Percentiles rank a stretch among this genome's conserved stretches.
phyloP scores from a whole-genome alignment of 768 basidiomycete genomes.

The Hygrocybe coccinea region DNA sequence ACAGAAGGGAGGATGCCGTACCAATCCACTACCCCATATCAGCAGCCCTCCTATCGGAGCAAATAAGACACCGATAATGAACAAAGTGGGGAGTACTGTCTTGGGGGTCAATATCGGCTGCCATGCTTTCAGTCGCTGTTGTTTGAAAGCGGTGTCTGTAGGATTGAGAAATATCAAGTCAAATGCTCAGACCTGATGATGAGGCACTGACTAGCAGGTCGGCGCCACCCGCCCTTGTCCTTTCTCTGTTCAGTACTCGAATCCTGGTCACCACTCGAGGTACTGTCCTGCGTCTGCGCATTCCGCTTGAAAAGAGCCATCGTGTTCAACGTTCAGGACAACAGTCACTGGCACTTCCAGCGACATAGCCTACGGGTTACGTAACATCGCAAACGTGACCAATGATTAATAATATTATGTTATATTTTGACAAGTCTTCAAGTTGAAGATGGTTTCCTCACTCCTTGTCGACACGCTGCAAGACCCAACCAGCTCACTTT shows the following conservation, averaged over 20 bases:
- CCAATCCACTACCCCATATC: slow-evolving; percentile 64
- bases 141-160: slow-evolving; percentile 96
- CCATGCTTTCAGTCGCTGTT: slow-evolving; percentile 99
- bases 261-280: slow-evolving; percentile 30
- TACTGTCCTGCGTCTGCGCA: slow-evolving; percentile 33
- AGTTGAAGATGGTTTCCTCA: slow-evolving; percentile 54
- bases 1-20: background rate
- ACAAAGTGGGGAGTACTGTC: slow-evolving; percentile 93
- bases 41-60: slow-evolving; percentile 94
- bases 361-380: background rate
- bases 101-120: slow-evolving; percentile 98
- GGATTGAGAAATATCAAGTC: slow-evolving; percentile 16
- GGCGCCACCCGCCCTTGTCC: slow-evolving; percentile 80
- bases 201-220: slow-evolving; percentile 63
- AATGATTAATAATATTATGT: too few species aligned
- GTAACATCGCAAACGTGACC: too few species aligned
- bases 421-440: background rate
- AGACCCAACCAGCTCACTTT: slow-evolving; percentile 47
- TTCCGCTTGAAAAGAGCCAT: slow-evolving; percentile 63
- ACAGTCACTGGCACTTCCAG: too few species aligned
- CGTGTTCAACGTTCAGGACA: too few species aligned
- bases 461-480: slow-evolving; percentile 44
- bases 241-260: slow-evolving; percentile 55
- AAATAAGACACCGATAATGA: slow-evolving; percentile 91
- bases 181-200: slow-evolving; percentile 7